Base-by-base conservation (phyloP, 2,329 filamentous ascomycete genomes). In the Aureobasidium sp. region DNA sequence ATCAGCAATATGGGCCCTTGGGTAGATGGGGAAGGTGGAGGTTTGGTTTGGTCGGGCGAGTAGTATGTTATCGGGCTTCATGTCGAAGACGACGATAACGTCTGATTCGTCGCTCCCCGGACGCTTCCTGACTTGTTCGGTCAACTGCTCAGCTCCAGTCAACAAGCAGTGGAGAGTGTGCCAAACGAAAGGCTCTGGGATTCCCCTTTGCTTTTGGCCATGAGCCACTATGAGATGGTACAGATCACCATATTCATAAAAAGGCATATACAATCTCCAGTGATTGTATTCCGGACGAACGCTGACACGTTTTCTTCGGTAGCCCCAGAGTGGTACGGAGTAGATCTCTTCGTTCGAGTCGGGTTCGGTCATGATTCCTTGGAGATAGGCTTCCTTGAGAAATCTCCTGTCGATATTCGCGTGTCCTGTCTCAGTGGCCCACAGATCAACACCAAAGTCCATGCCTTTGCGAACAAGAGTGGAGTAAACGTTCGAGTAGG, bases 121-220 rank as follows among this genome's bases (percentile, higher is more conserved):
- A 14, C 25, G 50, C 21, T 55, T 30, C 11, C 13, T 14, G 13
- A 30, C 27, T 34, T 55, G 39, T 2, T 21, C 7, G 27, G 25
- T 27, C n/a, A 55, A 44, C 7, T 44, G 53, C 5, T 29, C n/a
- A 25, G 53, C 53, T 32, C 25, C 53, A 9, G 5, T 45, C 7
- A 55, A 32, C 16, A 55, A 45, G n/a, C 53, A 55, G 14, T 42
- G 10, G 1, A 55, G n/a, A 25, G 41, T 45, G 39, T 55, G 39
- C 53, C 53, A 55, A 39, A 55, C 21, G n/a, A 55, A 55, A 6
- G 53, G 53, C 16, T 55, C 53, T 5, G 53, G 53, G 14, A 45
- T 27, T 21, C 13, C 39, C 7, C 14, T 34, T 2, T 11, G 21
- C 29, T 4, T 9, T 9, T 5, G 14, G 8, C 3, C 3, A 3